Percentiles rank a stretch among this genome's conserved stretches.
Conservation (phyloP, 768 basidiomycete species). For the Austroboletus eburneus region DNA sequence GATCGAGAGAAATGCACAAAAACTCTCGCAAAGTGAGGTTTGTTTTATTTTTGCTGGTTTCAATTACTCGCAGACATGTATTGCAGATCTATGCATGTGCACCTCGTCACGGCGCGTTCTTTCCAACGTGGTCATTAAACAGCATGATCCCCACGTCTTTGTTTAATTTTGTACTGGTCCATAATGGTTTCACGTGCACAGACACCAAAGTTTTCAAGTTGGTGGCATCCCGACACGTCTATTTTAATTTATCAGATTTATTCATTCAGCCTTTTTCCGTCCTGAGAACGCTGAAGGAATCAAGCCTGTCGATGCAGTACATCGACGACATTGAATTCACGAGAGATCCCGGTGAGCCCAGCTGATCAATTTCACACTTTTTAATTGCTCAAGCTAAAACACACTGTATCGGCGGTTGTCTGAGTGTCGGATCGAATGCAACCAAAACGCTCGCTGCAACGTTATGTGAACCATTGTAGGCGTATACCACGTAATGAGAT, state of each 20-base stretch:
- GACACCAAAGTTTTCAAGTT: slow-evolving; percentile 27
- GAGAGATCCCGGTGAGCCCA: slow-evolving; percentile 67
- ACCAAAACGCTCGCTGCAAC: slow-evolving; percentile 85
- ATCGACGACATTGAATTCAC: slow-evolving; percentile 91
- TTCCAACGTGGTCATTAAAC: slow-evolving; percentile 84
- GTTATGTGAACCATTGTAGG: slow-evolving; percentile 72
- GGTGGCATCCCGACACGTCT: slow-evolving; percentile 72
- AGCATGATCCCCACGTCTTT: slow-evolving; percentile 54
- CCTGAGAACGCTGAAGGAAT: slow-evolving; percentile 59
- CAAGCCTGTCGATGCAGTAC: slow-evolving; percentile 52
- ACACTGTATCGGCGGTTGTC: slow-evolving; percentile 73
- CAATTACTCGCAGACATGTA: neutral
- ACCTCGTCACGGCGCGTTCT: slow-evolving; percentile 63
- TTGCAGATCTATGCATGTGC: slow-evolving; percentile 92
- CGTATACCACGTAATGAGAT: slow-evolving; percentile 91
- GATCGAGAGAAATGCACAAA: neutral
- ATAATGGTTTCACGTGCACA: too few species aligned
- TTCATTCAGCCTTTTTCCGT: slow-evolving; percentile 66
- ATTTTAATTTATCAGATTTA: neutral
- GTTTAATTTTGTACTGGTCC: too few species aligned
- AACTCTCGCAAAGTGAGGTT: neutral
- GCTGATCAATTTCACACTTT: neutral
- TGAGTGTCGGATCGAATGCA: slow-evolving; percentile 74
- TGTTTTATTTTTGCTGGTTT: neutral
- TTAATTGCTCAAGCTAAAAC: neutral